Base-by-base conservation (phyloP, 139 green algal species). In the Chlamydomonas schloesseri region DNA sequence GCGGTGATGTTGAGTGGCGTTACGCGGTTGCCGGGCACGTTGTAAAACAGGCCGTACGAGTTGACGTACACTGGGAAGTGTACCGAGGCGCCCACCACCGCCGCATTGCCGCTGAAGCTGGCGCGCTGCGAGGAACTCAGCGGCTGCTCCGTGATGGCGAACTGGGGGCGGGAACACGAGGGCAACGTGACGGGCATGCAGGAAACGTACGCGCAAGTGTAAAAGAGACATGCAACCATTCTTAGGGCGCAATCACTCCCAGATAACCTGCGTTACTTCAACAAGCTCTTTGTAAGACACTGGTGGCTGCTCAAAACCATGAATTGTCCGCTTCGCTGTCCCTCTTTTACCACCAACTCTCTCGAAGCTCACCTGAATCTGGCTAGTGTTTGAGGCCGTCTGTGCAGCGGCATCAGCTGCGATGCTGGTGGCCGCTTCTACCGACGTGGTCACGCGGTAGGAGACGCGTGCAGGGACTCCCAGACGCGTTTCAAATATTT, bases 1-100 rank as follows among this genome's bases (percentile, higher is more conserved):
- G 84, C 84, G 29, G 84, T 89, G 2, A 89, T 50, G 68, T 89
- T 89, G 14, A 89, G 46, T 5, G 78, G 47, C 17, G 0, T 65
- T 1, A 3, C n/a, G 2, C 64, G 29, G 78, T 84, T 84, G 8
- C 78, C 78, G 33, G 78, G 78, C 26, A 84, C 42, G 20, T 84
- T 84, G 47, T 67, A 84, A 46, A 68, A 74, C 24, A 84, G 64
- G 64, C 64, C 78, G 64, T 84, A 84, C 28, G 31, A 4, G 20
- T 67, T 68, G 9, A 75, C 42, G 37, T 33, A 84, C 37, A 84
- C 15, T 20, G 78, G 78, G 10, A 68, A 47, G 46, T 84, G 78
- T 5, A 84, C 20, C 17, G 78, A 65, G 14, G 65, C 78, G 11
- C 46, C n/a, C 28, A 64, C 13, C 10, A 73, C 20, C 3, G 75